These are phyloP conservation scores for Lodderomyces metapsilosis DNA, from an alignment of 1,139 yeast species.

Conservation along the genomic window DNA sequence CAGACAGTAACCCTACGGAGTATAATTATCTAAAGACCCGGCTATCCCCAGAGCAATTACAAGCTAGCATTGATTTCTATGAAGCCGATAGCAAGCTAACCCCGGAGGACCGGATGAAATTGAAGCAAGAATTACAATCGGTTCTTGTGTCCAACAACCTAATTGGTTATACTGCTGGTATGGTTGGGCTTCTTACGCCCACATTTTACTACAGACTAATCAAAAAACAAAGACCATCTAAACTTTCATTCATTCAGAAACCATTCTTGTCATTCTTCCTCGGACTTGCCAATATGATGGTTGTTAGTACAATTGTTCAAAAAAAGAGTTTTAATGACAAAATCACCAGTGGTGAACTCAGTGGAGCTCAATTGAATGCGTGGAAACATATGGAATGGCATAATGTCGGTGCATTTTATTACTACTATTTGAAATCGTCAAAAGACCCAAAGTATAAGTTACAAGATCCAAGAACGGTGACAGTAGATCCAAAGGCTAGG, in stretches of 20 bases:
- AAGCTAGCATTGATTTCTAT: constrained; percentile 39
- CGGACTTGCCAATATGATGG: constrained; percentile 27
- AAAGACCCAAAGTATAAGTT: constrained; percentile 29
- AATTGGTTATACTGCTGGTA: constrained; percentile 25
- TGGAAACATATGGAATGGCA: constrained; percentile 42
- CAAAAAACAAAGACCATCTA: constrained; percentile 8
- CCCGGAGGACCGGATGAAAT: constrained; percentile 29
- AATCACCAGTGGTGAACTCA: constrained; percentile 9
- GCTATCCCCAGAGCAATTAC: constrained; percentile 28
- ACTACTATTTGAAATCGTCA: constrained; percentile 35
- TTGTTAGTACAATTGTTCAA: constrained; percentile 24
- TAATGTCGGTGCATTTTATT: constrained; percentile 35
- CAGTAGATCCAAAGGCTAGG: constrained; percentile 2
- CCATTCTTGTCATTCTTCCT: constrained; percentile 35
- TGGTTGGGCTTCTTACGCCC: constrained; percentile 26
- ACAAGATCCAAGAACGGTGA: constrained; percentile 10
- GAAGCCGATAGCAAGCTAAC: constrained; percentile 41
- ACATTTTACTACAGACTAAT: constrained; percentile 21
- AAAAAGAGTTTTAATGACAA: constrained; percentile 22
- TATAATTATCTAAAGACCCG: constrained; percentile 5
- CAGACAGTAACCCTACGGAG: background rate
- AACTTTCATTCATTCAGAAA: constrained; percentile 19
- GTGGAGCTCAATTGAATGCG: constrained; percentile 18
- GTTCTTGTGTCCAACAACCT: constrained; percentile 26
- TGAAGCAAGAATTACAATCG: constrained; percentile 31